Evolutionary conservation across 2,329 filamentous ascomycete genomes (phyloP), one percentile per base, ranked within the genome.

Genomic region (Aspergillus transmontanensis): DNA sequence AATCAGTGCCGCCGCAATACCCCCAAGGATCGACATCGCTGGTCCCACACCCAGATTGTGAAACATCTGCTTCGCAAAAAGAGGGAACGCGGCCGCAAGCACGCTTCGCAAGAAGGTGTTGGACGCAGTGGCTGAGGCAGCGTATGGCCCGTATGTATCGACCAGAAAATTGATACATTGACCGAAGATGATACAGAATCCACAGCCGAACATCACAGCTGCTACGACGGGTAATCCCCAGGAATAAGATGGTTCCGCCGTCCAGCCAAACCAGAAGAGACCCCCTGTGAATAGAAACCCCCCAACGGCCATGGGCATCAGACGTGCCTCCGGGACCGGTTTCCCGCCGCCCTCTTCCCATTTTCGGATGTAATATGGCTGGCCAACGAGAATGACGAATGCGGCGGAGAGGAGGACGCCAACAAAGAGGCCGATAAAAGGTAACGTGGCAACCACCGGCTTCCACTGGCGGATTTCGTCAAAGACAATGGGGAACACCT

Each of bases 401-500:
- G 81, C 68, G 0, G 80, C 78, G 34, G 63, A 76, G 9, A 41
- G 39, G 5, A 80, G 53, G 0, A 84, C 78, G 11, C 81, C 82
- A 2, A 81, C 72, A 30, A 83, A 76, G 14, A 84, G 70, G 5
- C 75, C 79, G 1, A 83, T 68, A 66, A 83, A 83, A 0, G 82
- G 80, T 0, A 83, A 63, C 0, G 79, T 78, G 3, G 76, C 77
- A 2, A 79, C 64, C 7, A 83, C 72, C 0, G 71, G 68, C 3
- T 70, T 68, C 72, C 77, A 83, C 10, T 73, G 72, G 6, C 81
- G 76, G 12, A 75, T 53, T 45, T 82, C 75, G 34, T 72, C 59
- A 59, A 81, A 85, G 14, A 81, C 80, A 57, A 84, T 81, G 0
- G 82, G 82, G 56, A 83, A 83, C 1, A 82, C 76, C 58, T 82